phyloP scores from a whole-genome alignment of 768 basidiomycete genomes.

The Rubroboletus pulcherrimus region DNA sequence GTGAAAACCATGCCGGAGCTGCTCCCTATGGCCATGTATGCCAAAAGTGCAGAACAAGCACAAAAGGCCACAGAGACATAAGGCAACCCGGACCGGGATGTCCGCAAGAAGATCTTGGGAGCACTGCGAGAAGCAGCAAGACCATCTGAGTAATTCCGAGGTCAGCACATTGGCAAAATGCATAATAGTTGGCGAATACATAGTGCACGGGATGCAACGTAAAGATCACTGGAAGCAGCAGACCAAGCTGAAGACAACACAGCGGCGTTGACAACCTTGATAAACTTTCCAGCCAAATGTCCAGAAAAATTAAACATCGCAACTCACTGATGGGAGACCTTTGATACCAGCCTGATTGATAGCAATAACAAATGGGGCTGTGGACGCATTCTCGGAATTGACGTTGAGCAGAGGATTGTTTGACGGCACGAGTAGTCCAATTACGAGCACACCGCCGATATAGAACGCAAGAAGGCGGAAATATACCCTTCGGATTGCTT shows the following conservation, averaged over 20 bases:
- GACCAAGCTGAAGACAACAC: conserved; percentile 44
- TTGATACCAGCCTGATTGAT: conserved; percentile 49
- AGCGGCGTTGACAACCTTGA: conserved; percentile 30
- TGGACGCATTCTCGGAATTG: conserved; percentile 36
- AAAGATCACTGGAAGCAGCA: conserved; percentile 35
- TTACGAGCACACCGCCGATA: conserved; percentile 37
- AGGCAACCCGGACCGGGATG: conserved; percentile 38
- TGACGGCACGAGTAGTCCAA: conserved; percentile 45
- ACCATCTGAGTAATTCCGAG: conserved; percentile 39
- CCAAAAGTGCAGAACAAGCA: conserved; percentile 30
- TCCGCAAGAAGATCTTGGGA: conserved; percentile 45
- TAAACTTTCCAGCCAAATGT: neutral
- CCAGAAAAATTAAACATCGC: neutral
- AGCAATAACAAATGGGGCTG: conserved; percentile 53
- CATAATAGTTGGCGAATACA: conserved; percentile 16
- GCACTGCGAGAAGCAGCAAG: conserved; percentile 48
- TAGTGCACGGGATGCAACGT: conserved; percentile 32
- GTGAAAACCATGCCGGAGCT: conserved; percentile 38
- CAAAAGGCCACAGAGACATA: conserved; percentile 35
- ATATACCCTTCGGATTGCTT: conserved; percentile 41
- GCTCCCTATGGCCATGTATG: conserved; percentile 37
- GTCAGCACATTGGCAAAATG: neutral
- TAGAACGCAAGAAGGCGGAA: conserved; percentile 33
- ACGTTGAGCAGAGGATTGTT: conserved; percentile 38
- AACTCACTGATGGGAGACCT: conserved; percentile 41